Evolutionary conservation across 2,329 filamentous ascomycete species (phyloP).

Genomic region (Aspergillus sp.): DNA sequence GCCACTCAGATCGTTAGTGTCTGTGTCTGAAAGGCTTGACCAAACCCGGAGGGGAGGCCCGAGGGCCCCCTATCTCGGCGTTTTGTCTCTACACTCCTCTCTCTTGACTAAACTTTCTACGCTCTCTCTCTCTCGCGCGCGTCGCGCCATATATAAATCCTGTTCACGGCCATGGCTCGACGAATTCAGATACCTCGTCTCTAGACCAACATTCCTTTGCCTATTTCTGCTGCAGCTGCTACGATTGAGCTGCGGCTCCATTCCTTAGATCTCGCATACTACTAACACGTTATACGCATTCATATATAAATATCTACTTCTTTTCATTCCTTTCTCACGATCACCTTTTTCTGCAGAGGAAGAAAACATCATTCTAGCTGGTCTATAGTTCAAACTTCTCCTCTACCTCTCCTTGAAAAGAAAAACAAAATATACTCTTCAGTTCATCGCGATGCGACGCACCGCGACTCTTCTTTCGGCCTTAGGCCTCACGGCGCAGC

Average conservation of each 20-base stretch:
- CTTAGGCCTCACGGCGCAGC: slow-evolving; percentile 32
- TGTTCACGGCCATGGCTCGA: neutral
- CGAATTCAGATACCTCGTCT: neutral
- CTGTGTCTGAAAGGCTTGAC: slow-evolving; percentile 2
- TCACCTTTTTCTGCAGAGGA: slow-evolving; percentile 4
- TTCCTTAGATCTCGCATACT: neutral
- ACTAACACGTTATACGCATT: neutral
- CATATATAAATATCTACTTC: neutral
- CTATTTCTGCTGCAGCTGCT: neutral
- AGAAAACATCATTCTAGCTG: slow-evolving; percentile 16
- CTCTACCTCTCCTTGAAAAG: slow-evolving; percentile 1
- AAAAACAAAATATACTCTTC: neutral
- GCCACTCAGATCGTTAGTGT: slow-evolving; percentile 16
- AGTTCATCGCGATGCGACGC: slow-evolving; percentile 28
- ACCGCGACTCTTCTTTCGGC: slow-evolving; percentile 29
- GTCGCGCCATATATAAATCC: neutral
- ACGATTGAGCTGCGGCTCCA: neutral
- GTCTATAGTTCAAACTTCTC: neutral
- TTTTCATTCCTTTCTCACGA: neutral
- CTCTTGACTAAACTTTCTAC: neutral
- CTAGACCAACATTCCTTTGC: neutral
- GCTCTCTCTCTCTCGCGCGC: neutral
- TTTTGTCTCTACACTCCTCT: neutral
- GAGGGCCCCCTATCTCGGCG: too few relatives aligned
- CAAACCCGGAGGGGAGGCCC: neutral